Conservation (phyloP, 2,329 filamentous ascomycete genomes). For the Fusarium denticulatum region DNA sequence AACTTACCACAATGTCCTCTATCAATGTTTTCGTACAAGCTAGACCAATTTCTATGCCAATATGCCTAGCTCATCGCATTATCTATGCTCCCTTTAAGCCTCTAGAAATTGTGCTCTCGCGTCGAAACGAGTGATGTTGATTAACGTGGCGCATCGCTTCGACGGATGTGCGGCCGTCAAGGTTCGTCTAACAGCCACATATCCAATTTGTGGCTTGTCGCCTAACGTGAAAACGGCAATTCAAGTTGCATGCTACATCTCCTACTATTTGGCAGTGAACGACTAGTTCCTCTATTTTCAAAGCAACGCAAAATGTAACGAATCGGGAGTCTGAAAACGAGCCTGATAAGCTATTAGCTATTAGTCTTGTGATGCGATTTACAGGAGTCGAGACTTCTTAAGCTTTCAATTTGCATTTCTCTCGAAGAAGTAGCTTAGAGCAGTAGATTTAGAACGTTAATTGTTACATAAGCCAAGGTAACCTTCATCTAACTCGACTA, state of each 20-base stretch:
- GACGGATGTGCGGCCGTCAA: background rate
- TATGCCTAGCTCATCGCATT: too few species aligned
- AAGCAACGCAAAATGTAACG: too few species aligned
- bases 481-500: accelerated
- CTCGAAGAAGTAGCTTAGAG: background rate
- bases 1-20: too few species aligned
- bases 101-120: too few species aligned
- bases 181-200: background rate
- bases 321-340: too few species aligned
- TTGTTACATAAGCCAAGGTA: too few species aligned
- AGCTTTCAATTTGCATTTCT: background rate
- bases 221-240: background rate
- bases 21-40: too few species aligned
- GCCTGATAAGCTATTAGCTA: too few species aligned
- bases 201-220: background rate
- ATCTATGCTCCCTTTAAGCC: too few species aligned
- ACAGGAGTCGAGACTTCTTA: background rate
- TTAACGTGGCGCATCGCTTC: too few species aligned
- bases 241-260: background rate
- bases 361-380: background rate
- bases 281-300: background rate
- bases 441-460: accelerated
- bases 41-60: too few species aligned
- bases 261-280: accelerated
- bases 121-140: too few species aligned